Base-by-base conservation (phyloP, 2,329 filamentous ascomycete genomes). In the Xylariaceae sp. region DNA sequence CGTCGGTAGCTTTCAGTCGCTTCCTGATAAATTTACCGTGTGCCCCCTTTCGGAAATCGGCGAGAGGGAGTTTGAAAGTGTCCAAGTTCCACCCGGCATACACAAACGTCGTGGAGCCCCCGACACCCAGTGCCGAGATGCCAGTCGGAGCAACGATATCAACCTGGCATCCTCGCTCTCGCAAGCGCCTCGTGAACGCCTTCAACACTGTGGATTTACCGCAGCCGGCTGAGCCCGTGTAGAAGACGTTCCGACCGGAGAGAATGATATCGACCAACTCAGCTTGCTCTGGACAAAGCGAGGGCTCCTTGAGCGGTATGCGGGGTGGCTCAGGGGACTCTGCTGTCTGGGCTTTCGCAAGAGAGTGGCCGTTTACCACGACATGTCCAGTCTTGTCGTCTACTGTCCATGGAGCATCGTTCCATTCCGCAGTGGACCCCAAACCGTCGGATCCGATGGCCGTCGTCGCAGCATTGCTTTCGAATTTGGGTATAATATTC, bases 171-270 rank as follows among this genome's bases (percentile, higher is more conserved):
- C 62, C 61, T 41, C 42, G 49, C 0, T 45, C 47, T 7, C 45
- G 41, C 2, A 77, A 59, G 4, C 59, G 53, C 5, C 53, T 57
- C 2, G 66, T 66, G 27, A 76, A 69, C 6, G 65, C 64, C 41
- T 69, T 70, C 0, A 80, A 57, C 2, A 78, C 69, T 0, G 73
- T 73, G 1, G 71, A 74, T 51, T 80, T 80, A 3, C 76, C 76
- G 31, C 69, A 73, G 1, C 78, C 78, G 11, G 78, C 79, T 0
- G 74, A 76, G 7, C 79, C 78, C 0, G 77, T 82, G 48, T 75
- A 82, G 52, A 82, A 83, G 8, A 82, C 73, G 38, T 82, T 82
- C 2, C 52, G 45, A 0, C 76, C 73, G 3, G 58, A 59, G 3
- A 66, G 42, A 17, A 80, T 75, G 0, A 74, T 57, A 1, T 76